phyloP scores from a whole-genome alignment of 371 early-diverging fungal genomes.

The Syncephalastrum contaminatum region DNA sequence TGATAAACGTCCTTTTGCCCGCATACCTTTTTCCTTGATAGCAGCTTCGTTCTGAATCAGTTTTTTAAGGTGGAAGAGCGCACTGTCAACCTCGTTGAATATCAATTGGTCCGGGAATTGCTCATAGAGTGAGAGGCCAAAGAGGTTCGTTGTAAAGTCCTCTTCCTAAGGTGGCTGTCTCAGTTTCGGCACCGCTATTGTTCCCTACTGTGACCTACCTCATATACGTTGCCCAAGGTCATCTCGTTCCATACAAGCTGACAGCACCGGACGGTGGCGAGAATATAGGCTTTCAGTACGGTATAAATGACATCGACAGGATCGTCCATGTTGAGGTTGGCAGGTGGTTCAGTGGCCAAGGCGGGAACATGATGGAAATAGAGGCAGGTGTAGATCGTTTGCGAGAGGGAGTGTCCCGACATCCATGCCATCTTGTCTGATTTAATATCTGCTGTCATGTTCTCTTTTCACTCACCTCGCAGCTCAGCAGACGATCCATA shows the following conservation, averaged over 20 bases:
- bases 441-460: not conserved
- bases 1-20: no score
- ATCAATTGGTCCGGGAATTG: slow-evolving; percentile 43
- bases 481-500: slow-evolving; percentile 63
- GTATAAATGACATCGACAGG: slow-evolving; percentile 29
- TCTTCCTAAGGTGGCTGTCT: slow-evolving; percentile 49
- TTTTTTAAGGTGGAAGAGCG: slow-evolving; percentile 9
- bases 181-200: no score
- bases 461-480: slow-evolving; percentile 47
- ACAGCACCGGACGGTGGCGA: slow-evolving; percentile 57
- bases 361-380: slow-evolving; percentile 57
- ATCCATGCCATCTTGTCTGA: slow-evolving; percentile 66
- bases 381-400: slow-evolving; percentile 72
- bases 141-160: slow-evolving; percentile 67
- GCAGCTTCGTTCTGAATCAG: not conserved
- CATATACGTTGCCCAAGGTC: slow-evolving; percentile 61
- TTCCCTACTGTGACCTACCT: slow-evolving; percentile 43
- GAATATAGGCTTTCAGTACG: slow-evolving; percentile 52
- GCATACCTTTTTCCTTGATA: no score
- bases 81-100: slow-evolving; percentile 51
- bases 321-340: slow-evolving; percentile 1
- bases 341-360: slow-evolving; percentile 26
- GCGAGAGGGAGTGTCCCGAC: slow-evolving; percentile 70
- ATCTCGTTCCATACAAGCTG: slow-evolving; percentile 62
- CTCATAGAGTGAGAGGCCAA: slow-evolving; percentile 60